A percentile compares a stretch with the other conserved stretches of the same genome.
phyloP scores from a whole-genome alignment of 192 early-diverging fungal genomes.

The Coemansia sp. region DNA sequence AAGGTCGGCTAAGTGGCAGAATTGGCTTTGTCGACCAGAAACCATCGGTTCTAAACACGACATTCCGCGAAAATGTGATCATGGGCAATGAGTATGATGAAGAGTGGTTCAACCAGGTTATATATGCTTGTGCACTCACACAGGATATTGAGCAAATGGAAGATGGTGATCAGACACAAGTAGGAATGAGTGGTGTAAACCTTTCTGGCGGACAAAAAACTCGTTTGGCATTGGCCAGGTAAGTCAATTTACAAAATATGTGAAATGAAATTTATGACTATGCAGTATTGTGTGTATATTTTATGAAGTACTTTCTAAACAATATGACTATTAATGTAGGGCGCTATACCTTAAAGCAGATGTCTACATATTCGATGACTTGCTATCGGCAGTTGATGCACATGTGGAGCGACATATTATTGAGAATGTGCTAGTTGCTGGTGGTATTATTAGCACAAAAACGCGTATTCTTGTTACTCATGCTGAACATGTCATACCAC shows the following conservation, averaged over 20 bases:
- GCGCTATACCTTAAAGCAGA: constrained; percentile 49
- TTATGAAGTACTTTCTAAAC: neutral
- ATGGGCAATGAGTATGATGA: constrained; percentile 42
- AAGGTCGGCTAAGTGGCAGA: constrained; percentile 51
- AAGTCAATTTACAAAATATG: too few relatives aligned
- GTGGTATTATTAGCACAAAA: too few relatives aligned
- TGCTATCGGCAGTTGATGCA: too few relatives aligned
- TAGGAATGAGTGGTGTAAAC: constrained; percentile 60
- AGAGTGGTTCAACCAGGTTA: constrained; percentile 5
- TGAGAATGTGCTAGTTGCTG: too few relatives aligned
- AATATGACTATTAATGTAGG: constrained; percentile 43
- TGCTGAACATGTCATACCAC: too few relatives aligned
- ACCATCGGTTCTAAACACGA: constrained; percentile 42
- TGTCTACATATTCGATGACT: too few relatives aligned
- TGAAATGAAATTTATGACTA: too few relatives aligned
- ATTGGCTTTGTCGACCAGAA: constrained; percentile 50
- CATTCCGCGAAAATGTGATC: constrained; percentile 54
- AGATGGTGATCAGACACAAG: constrained; percentile 49
- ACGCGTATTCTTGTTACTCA: too few relatives aligned
- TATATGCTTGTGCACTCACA: constrained; percentile 25
- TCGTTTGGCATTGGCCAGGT: constrained; percentile 61
- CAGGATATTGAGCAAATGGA: constrained; percentile 20
- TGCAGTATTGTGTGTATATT: constrained; percentile 3
- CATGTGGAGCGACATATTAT: too few relatives aligned
- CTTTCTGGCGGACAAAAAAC: constrained; percentile 66